Percentiles rank a stretch among this genome's conserved stretches.
These are phyloP conservation scores for Apiospora kogelbergensis DNA, from an alignment of 2,329 filamentous ascomycete genomes.

Conservation along the genomic window DNA sequence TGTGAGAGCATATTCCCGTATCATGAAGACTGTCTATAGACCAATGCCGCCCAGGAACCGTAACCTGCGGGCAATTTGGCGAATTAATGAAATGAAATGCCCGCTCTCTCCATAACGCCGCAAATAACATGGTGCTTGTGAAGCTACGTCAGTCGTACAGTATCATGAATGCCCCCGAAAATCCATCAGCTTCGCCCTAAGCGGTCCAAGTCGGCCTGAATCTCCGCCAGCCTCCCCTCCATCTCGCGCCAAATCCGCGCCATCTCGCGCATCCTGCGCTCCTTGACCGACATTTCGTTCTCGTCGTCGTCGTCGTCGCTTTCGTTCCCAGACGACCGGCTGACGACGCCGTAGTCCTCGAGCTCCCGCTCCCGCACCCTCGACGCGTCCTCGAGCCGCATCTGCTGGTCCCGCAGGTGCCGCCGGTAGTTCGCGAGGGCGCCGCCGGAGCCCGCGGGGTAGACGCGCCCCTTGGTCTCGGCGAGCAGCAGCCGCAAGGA, in stretches of 20 bases:
- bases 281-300: conserved; percentile 36
- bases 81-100: neutral
- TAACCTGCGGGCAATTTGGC: too few relatives aligned
- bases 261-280: conserved; percentile 53
- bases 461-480: conserved; percentile 38
- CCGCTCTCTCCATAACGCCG: neutral
- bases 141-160: neutral
- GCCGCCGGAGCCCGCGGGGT: conserved; percentile 38
- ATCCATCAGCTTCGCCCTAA: conserved; percentile 17
- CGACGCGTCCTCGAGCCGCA: conserved; percentile 44
- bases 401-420: conserved; percentile 50
- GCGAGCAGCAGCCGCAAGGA: conserved; percentile 36
- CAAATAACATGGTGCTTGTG: neutral
- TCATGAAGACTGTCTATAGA: neutral
- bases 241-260: conserved; percentile 51
- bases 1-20: neutral
- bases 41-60: neutral
- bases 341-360: conserved; percentile 48
- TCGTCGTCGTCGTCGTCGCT: conserved; percentile 21
- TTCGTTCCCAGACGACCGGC: neutral
- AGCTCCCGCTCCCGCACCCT: conserved; percentile 43
- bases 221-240: conserved; percentile 48
- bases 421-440: conserved; percentile 46
- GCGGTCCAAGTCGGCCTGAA: conserved; percentile 45
- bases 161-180: neutral